Evolutionary conservation across 129 eudicot genomes (phyloP).

Genomic region (Centella asiatica): DNA sequence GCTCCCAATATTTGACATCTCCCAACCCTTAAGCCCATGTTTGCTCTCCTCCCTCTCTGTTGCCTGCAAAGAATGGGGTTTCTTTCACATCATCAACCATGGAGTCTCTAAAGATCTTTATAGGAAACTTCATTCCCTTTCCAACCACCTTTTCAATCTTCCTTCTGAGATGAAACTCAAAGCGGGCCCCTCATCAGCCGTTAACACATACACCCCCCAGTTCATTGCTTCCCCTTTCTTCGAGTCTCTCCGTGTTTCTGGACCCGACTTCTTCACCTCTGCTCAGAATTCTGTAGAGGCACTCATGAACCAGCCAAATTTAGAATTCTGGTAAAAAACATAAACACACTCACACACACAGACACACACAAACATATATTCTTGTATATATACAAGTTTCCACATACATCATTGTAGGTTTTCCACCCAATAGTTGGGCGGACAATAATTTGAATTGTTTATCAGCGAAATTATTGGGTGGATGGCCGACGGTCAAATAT

Average conservation of each 20-base stretch:
- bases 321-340: constrained; percentile 62
- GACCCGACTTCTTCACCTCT: constrained; percentile 62
- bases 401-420: too few species aligned
- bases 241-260: constrained; percentile 79
- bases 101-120: constrained; percentile 72
- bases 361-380: background rate
- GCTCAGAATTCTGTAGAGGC: constrained; percentile 57
- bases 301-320: constrained; percentile 35
- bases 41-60: constrained; percentile 45
- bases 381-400: too few species aligned
- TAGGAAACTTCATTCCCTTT: constrained; percentile 35
- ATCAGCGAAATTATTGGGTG: too few species aligned
- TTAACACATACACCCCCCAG: constrained; percentile 80
- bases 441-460: too few species aligned
- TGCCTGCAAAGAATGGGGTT: constrained; percentile 91
- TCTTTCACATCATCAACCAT: constrained; percentile 82
- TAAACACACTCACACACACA: background rate
- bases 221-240: constrained; percentile 91
- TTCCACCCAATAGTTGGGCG: too few species aligned
- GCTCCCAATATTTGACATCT: constrained; percentile 71
- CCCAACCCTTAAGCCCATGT: constrained; percentile 47
- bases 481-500: too few species aligned
- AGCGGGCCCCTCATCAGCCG: constrained; percentile 58
- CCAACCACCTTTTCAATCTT: constrained; percentile 49
- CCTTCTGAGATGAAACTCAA: constrained; percentile 64